Evolutionary conservation across 129 eudicot genomes (phyloP), one percentile per base, ranked within the genome.

Genomic region (Saposhnikovia divaricata): DNA sequence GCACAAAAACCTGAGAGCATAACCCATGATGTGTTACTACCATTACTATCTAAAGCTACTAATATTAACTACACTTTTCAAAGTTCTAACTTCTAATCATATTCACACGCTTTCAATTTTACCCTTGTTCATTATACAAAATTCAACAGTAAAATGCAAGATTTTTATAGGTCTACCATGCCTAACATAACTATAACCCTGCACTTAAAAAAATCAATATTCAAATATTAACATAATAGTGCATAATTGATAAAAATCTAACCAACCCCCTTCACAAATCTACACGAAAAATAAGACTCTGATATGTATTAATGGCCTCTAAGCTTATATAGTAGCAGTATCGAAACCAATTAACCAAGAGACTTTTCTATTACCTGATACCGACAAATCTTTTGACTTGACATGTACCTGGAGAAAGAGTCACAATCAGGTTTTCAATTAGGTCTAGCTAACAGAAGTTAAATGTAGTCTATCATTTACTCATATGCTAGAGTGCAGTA

Each of bases 321-420:
- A 97, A 85, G 97, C 98, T 87, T 94, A 92, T 85, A 90, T 96
- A 45, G 90, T 96, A 85, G 96, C 96, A 77, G 96, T 91, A 85
- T 94, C 96, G 78, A 94, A 94, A 42, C 97, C 96, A 86, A 91
- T 76, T 90, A 94, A 42, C 96, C 97, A 86, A 94, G 90, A 31
- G 97, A 91, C 83, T 93, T 91, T 85, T 91, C 97, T 82, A 91
- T 93, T 74, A 91, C 91, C 93, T 92, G 79, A 69, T 87, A 34
- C 46, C 45, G 72, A 9, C 5, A 43, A n/a, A 45, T 9, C 4
- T 25, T 9, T 45, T 25, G 48, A 12, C 50, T 21, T 27, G 48
- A 46, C 27, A 74, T n/a, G 23, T 3, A 74, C 57, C 21, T 21
- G 28, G 28, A 19, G 5, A 71, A 9, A 10, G 7, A 25, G 40